Evolutionary conservation across 2,329 filamentous ascomycete genomes (phyloP).

Genomic region (Epicoccum sorghinum): DNA sequence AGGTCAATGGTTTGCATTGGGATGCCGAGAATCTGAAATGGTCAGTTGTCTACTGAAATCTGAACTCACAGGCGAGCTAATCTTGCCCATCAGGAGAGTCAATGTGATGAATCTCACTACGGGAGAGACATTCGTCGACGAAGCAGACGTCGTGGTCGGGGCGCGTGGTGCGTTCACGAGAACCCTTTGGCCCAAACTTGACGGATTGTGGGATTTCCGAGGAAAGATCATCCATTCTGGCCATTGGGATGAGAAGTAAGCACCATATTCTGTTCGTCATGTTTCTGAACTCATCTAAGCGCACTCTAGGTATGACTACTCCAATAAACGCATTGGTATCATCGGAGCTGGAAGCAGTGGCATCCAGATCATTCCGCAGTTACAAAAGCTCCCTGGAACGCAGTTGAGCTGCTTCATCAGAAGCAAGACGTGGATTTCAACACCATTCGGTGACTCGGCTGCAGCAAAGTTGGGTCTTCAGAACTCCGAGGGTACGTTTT

Average conservation of each 20-base stretch:
- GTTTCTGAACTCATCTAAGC: neutral
- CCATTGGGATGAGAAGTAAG: conserved; percentile 42
- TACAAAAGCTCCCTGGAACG: conserved; percentile 44
- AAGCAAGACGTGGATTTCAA: conserved; percentile 46
- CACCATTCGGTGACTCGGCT: conserved; percentile 33
- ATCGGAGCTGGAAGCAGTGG: conserved; percentile 47
- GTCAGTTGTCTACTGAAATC: neutral
- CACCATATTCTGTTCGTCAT: neutral
- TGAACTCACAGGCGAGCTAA: no score
- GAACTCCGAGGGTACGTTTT: no score
- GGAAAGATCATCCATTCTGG: conserved; percentile 47
- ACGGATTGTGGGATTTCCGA: conserved; percentile 38
- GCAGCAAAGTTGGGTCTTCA: neutral
- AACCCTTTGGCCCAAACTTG: conserved; percentile 42
- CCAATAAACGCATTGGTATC: conserved; percentile 42
- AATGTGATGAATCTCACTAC: conserved; percentile 41
- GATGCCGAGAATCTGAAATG: conserved; percentile 19
- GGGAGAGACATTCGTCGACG: conserved; percentile 33
- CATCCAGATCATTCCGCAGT: conserved; percentile 50
- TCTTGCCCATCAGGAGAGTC: conserved; percentile 35
- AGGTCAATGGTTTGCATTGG: conserved; percentile 43
- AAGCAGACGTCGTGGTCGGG: conserved; percentile 38
- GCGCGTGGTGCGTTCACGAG: conserved; percentile 43
- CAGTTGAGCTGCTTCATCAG: conserved; percentile 42
- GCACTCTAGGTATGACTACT: conserved; percentile 35